A percentile compares a stretch with the other conserved stretches of the same genome.
These are phyloP conservation scores for Aspergillus nanangensis DNA, from an alignment of 495 filamentous ascomycete genomes.

Conservation along the genomic window DNA sequence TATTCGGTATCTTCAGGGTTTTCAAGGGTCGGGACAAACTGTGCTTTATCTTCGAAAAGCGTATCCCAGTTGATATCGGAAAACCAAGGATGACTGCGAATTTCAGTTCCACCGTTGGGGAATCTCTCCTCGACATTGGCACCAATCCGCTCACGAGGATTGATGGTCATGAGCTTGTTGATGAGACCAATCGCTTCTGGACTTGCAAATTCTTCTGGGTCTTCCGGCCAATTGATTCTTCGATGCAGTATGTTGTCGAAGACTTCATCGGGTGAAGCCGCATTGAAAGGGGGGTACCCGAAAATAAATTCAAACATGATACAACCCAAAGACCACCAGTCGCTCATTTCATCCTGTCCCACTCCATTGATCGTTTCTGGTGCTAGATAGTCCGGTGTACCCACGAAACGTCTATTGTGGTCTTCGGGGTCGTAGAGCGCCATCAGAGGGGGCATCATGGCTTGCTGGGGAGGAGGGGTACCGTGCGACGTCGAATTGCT, in stretches of 20 bases:
- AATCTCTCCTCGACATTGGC: constrained; percentile 77
- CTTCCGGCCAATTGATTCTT: constrained; percentile 82
- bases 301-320: constrained; percentile 97
- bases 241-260: constrained; percentile 94
- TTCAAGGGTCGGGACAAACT: constrained; percentile 89
- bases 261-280: constrained; percentile 82
- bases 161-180: constrained; percentile 77
- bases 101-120: constrained; percentile 80
- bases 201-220: constrained; percentile 67
- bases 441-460: constrained; percentile 92
- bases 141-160: constrained; percentile 77
- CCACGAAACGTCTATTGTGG: constrained; percentile 88
- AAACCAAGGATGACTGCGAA: constrained; percentile 87
- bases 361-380: constrained; percentile 94
- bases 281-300: constrained; percentile 91
- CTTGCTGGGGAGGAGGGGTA: constrained; percentile 68
- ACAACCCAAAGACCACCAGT: constrained; percentile 99
- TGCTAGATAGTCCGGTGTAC: constrained; percentile 94
- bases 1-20: constrained; percentile 98
- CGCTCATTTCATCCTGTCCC: constrained; percentile 94
- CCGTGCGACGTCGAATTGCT: constrained; percentile 47
- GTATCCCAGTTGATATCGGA: constrained; percentile 83
- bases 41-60: constrained; percentile 83
- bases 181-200: constrained; percentile 89
- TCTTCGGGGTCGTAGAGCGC: constrained; percentile 95